Percentiles rank a stretch among this genome's conserved stretches.
These are phyloP conservation scores for Drechslerella dactyloides DNA, from an alignment of 2,329 filamentous ascomycete species.

Conservation along the genomic window DNA sequence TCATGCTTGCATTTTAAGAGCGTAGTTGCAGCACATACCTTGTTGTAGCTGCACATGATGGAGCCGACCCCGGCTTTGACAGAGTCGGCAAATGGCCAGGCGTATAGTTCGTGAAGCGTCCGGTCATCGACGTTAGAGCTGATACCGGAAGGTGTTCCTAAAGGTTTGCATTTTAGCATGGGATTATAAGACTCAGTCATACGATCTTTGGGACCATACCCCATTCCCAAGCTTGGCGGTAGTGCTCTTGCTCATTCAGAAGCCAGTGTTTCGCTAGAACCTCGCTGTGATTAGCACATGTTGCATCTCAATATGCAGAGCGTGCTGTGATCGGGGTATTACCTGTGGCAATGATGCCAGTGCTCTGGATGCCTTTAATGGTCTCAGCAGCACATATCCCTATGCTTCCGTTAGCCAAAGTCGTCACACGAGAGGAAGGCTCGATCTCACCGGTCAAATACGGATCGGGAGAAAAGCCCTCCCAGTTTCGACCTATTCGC, in stretches of 20 bases:
- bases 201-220: slow-evolving; percentile 9
- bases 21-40: slow-evolving; percentile 52
- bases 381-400: slow-evolving; percentile 36
- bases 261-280: slow-evolving; percentile 33
- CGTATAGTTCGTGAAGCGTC: slow-evolving; percentile 77
- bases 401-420: background rate
- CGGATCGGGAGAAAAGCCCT: slow-evolving; percentile 28
- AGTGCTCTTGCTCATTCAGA: slow-evolving; percentile 36
- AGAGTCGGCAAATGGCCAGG: slow-evolving; percentile 83
- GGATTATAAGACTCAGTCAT: background rate
- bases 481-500: slow-evolving; percentile 28
- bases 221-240: slow-evolving; percentile 38
- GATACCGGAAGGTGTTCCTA: slow-evolving; percentile 22
- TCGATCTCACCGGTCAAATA: slow-evolving; percentile 15
- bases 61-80: slow-evolving; percentile 78
- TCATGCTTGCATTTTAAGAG: background rate
- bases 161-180: background rate
- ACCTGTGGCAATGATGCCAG: slow-evolving; percentile 33
- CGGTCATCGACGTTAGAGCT: slow-evolving; percentile 74
- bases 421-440: background rate
- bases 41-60: slow-evolving; percentile 84
- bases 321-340: background rate
- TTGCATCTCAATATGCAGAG: too few relatives aligned
- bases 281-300: background rate
- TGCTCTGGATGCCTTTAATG: slow-evolving; percentile 25